Evolutionary conservation across 768 basidiomycete genomes (phyloP), one percentile per base, ranked within the genome.

Genomic region (Lentinula edodes): DNA sequence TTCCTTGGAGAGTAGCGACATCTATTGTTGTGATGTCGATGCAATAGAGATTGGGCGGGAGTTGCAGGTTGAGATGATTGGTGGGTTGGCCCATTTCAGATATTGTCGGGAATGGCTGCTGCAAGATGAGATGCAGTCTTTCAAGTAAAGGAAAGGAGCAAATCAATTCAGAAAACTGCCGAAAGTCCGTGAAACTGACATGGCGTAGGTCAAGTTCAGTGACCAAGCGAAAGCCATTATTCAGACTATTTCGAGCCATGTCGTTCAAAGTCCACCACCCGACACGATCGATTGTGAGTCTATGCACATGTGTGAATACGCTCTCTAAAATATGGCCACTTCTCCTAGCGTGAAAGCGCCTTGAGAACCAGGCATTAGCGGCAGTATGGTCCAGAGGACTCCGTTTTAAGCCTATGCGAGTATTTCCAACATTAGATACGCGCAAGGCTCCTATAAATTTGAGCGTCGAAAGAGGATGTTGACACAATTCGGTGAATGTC

Each of bases 71-170:
- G 12, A 18, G 55, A 28, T 32, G 43, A 13, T 56, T 56, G 5
- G 10, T 13, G 18, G 13, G 50, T 13, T 51, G 38, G 5, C 38
- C 38, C 38, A 39, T 39, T 39, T 39, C 39, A 13, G 38, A 4
- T 5, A 12, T 12, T 43, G 18, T 20, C 0, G 41, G 13, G 8
- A 16, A 42, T 41, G 39, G 13, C 23, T 56, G 55, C 20, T 23
- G 55, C 23, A 56, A 18, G 32, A 4, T 56, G 8, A 43, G 3
- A 18, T 5, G 3, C 23, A 59, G 45, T 18, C 43, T 48, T 51
- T 59, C 58, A n/a, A 59, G 48, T n/a, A 50, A 13, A 18, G 58
- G 58, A 50, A 59, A 59, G 36, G 58, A 59, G 58, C 58, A 59
- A 18, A 59, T 38, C 16, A 59, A 38, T 41, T 35, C 58, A 35